Evolutionary conservation across 768 basidiomycete genomes (phyloP).

Genomic region (Naganishia antarctica): DNA sequence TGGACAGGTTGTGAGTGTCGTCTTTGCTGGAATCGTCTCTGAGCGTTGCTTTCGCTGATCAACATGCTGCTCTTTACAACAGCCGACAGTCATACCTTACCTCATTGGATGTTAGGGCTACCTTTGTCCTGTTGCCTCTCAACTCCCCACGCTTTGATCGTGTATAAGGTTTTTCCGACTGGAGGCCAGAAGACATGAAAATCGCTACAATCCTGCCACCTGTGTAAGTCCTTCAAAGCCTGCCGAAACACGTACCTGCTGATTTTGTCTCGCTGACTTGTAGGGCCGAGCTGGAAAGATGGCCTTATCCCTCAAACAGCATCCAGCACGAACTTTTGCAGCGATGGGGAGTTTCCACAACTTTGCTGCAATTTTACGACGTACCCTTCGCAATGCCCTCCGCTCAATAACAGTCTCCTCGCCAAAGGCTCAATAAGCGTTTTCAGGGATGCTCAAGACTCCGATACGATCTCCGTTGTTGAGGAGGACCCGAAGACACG

Average conservation of each 20-base stretch:
- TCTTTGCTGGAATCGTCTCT: neutral
- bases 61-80: neutral
- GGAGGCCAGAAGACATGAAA: neutral
- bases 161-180: neutral
- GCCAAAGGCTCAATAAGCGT: too few relatives aligned
- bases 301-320: neutral
- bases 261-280: too few relatives aligned
- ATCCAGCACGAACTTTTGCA: neutral
- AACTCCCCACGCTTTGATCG: neutral
- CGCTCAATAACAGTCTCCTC: too few relatives aligned
- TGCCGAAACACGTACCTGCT: too few relatives aligned
- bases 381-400: neutral
- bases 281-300: too few relatives aligned
- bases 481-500: too few relatives aligned
- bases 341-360: neutral
- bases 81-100: neutral
- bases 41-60: neutral
- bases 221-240: too few relatives aligned
- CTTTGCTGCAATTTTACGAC: neutral
- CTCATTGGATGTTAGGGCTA: slow-evolving; percentile 1
- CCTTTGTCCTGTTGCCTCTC: neutral
- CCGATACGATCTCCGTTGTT: too few relatives aligned
- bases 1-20: slow-evolving; percentile 6
- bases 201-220: neutral
- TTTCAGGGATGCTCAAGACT: too few relatives aligned